Percentiles rank a stretch among this genome's conserved stretches.
phyloP scores from a whole-genome alignment of 306 rosid genomes.

The Urtica urens region DNA sequence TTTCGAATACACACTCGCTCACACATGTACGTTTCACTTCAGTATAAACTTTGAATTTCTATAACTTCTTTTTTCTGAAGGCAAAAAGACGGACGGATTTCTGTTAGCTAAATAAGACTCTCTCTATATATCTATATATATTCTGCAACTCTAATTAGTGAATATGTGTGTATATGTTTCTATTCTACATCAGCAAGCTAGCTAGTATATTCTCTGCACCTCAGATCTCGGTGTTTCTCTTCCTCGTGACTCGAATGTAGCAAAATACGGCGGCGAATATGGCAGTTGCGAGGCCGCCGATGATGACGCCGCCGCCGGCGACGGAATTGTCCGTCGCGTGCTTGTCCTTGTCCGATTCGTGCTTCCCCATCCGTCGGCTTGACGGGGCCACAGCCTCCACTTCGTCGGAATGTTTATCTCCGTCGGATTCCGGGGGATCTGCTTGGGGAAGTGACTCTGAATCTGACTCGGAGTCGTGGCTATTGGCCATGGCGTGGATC shows the following conservation, averaged over 20 bases:
- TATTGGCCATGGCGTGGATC: conserved; percentile 27
- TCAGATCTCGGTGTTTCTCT: conserved; percentile 16
- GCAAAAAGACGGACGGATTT: too few relatives aligned
- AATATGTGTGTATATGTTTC: too few relatives aligned
- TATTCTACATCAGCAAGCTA: too few relatives aligned
- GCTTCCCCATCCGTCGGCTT: conserved; percentile 36
- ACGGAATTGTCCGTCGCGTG: conserved; percentile 45
- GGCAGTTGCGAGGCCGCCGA: conserved; percentile 74
- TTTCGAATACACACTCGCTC: too few relatives aligned
- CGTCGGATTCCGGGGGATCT: conserved; percentile 19
- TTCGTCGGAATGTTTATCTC: conserved; percentile 13
- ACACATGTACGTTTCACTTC: too few relatives aligned
- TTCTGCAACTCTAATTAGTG: too few relatives aligned
- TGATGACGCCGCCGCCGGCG: conserved; percentile 85
- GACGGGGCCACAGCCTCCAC: conserved; percentile 48
- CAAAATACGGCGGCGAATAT: conserved; percentile 74
- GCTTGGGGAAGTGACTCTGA: conserved; percentile 5
- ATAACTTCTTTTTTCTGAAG: too few relatives aligned
- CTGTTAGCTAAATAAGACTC: too few relatives aligned
- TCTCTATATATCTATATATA: too few relatives aligned
- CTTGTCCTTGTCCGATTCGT: conserved; percentile 38
- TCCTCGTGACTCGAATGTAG: conserved; percentile 76
- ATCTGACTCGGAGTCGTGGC: conserved; percentile 25
- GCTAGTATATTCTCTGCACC: too few relatives aligned
- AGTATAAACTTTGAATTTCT: too few relatives aligned